Base-by-base conservation (phyloP, 192 early-diverging fungal genomes). In the Chytriomyces confervae region DNA sequence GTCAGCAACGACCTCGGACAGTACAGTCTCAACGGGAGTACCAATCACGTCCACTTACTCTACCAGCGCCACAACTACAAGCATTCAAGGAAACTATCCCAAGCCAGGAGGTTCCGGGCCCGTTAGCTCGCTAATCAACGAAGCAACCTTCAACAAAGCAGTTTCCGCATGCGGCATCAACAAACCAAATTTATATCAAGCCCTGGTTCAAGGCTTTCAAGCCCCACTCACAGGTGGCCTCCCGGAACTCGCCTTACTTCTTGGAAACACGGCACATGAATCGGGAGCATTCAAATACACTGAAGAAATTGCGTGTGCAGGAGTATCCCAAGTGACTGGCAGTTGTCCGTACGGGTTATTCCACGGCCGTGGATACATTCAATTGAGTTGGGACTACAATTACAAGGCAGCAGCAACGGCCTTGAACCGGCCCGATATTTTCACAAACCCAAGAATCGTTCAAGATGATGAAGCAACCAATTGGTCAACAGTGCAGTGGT, bases 331-430 rank as follows among this genome's bases (percentile, higher is more conserved):
- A 10, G 50, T 29, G 3, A 70, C 69, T 23, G 13, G 7, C 4
- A 45, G 53, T n/a, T 76, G 74, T 24, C 62, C 74, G 10, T 64
- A 66, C 29, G 74, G 74, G 24, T 29, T 65, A 13, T 76, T 66
- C 74, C 61, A 76, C 50, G 74, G 74, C 0, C 74, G 74, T n/a
- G 74, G 74, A 51, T 76, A 50, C 46, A 64, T 76, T 23, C 74
- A 76, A n/a, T 45, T 76, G 44, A 66, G 36, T 20, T 66, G 64
- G 62, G 63, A 76, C 7, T 61, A 8, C 20, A 76, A 76, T 29
- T 76, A 76, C 49, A 24, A 10, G 24, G 16, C 43, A 5, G 74
- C 74, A 24, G 74, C 62, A 45, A 44, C 29, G 18, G 61, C 61
- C 16, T 49, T 76, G 8, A 27, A 48, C 6, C 9, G 20, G 10